phyloP scores from a whole-genome alignment of 225 moss, liverwort and hornwort species.

The Anthoceros angustus region DNA sequence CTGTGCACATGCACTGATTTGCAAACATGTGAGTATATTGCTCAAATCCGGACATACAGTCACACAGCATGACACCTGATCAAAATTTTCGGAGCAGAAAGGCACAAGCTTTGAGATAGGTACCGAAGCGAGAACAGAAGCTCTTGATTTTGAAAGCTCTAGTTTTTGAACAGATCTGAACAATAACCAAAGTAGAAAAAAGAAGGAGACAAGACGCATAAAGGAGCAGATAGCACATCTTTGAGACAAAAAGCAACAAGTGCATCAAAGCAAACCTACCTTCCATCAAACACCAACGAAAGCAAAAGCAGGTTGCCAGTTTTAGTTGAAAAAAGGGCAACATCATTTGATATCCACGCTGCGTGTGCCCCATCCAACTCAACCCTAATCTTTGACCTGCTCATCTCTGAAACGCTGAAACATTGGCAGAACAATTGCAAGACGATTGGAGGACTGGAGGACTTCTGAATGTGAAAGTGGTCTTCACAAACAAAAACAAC shows the following conservation, averaged over 20 bases:
- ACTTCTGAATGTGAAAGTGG: too few species aligned
- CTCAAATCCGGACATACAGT: neutral
- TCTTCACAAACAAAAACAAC: too few species aligned
- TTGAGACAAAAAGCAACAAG: neutral
- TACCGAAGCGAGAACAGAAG: conserved; percentile 84
- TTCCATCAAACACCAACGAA: conserved; percentile 82
- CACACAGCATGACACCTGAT: neutral
- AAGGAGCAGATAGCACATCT: conserved; percentile 1
- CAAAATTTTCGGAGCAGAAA: neutral
- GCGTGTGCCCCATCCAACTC: conserved; percentile 92
- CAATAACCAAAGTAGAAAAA: conserved; percentile 6
- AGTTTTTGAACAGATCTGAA: conserved; percentile 74
- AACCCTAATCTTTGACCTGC: conserved; percentile 77
- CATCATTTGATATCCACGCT: conserved; percentile 89
- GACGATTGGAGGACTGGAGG: too few species aligned
- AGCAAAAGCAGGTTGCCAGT: conserved; percentile 80
- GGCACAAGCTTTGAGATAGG: conserved; percentile 4
- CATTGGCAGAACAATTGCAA: too few species aligned
- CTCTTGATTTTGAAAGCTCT: conserved; percentile 91
- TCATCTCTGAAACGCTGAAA: conserved; percentile 46
- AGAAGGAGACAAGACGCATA: neutral
- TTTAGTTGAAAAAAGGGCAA: conserved; percentile 85
- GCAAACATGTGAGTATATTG: neutral
- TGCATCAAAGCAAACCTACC: conserved; percentile 16
- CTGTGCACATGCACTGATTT: conserved; percentile 72